Conservation (phyloP, 2,329 filamentous ascomycete species). For the Tolypocladium inflatum region DNA sequence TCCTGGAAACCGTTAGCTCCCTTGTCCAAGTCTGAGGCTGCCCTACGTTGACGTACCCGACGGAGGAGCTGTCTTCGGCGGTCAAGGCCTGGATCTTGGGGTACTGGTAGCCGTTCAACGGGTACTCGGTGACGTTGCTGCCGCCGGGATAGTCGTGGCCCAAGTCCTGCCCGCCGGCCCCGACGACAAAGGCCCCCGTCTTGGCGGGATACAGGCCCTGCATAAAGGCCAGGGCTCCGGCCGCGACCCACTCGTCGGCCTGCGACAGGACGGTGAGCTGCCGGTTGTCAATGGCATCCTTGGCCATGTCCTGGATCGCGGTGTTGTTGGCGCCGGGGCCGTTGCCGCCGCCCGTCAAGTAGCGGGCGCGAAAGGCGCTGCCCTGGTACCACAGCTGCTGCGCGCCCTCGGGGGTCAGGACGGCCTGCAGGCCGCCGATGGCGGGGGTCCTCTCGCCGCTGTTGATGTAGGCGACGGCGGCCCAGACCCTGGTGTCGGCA, state of each 20-base stretch:
- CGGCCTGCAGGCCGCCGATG: conserved; percentile 13
- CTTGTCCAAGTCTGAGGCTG: not conserved
- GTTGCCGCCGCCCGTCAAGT: conserved; percentile 24
- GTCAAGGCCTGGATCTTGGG: conserved; percentile 53
- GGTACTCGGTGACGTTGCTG: conserved; percentile 48
- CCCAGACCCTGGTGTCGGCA: conserved; percentile 33
- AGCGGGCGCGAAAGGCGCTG: conserved; percentile 36
- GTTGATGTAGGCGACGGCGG: conserved; percentile 36
- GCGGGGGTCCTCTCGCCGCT: conserved; percentile 45
- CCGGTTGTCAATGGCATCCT: conserved; percentile 36
- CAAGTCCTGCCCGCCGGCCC: conserved; percentile 23
- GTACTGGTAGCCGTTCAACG: conserved; percentile 72
- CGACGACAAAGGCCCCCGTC: conserved; percentile 20
- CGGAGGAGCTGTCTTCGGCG: conserved; percentile 30
- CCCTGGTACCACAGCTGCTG: conserved; percentile 43
- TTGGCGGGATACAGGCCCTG: conserved; percentile 78
- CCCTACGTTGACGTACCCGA: conserved; percentile 27
- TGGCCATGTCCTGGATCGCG: conserved; percentile 31
- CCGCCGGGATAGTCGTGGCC: conserved; percentile 26
- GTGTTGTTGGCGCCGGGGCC: conserved; percentile 12
- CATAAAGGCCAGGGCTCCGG: conserved; percentile 66
- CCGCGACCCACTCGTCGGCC: conserved; percentile 42
- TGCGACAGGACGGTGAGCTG: conserved; percentile 34
- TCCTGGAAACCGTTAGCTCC: conserved; percentile 11
- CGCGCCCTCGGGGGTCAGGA: conserved; percentile 43